Evolutionary conservation across 2,329 filamentous ascomycete genomes (phyloP).

Genomic region (Fusarium sp.): DNA sequence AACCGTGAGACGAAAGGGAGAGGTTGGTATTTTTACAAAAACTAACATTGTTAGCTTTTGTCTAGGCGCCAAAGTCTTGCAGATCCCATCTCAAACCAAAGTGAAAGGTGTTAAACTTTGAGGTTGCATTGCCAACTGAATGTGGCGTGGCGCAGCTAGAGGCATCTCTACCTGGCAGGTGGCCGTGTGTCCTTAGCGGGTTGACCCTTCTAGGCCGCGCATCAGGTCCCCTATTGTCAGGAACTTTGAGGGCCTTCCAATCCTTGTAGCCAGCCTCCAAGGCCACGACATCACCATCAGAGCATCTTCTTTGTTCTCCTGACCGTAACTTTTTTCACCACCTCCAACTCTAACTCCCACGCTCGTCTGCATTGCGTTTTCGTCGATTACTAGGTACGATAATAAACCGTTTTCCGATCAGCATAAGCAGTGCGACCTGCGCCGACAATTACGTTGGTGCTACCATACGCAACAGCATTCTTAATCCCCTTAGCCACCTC

Average conservation of each 20-base stretch:
- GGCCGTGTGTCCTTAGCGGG: not conserved
- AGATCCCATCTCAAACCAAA: slow-evolving; percentile 8
- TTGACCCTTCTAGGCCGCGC: not conserved
- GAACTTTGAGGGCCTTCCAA: slow-evolving; percentile 14
- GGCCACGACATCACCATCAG: slow-evolving; percentile 42
- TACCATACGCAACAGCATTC: slow-evolving; percentile 9
- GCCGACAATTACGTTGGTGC: slow-evolving; percentile 14
- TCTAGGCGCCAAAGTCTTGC: not conserved
- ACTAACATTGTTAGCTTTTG: not conserved
- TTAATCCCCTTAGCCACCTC: slow-evolving; percentile 8
- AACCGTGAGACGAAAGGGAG: too few relatives aligned
- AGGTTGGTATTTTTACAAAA: not conserved
- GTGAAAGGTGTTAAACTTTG: slow-evolving; percentile 10
- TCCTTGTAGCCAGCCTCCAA: slow-evolving; percentile 23
- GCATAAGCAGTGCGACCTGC: slow-evolving; percentile 25
- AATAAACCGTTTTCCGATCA: not conserved
- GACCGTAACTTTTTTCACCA: not conserved
- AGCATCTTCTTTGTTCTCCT: slow-evolving; percentile 20
- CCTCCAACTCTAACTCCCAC: not conserved
- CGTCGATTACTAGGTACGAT: slow-evolving; percentile 28
- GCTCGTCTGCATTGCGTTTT: not conserved
- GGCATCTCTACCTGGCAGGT: not conserved
- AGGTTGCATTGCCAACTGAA: slow-evolving; percentile 14
- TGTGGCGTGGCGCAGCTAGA: slow-evolving; percentile 24
- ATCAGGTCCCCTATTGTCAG: slow-evolving; percentile 38